Evolutionary conservation across 352 stramenopile genomes (phyloP), one percentile per base, ranked within the genome.

Genomic region (Pythium utonaiense): DNA sequence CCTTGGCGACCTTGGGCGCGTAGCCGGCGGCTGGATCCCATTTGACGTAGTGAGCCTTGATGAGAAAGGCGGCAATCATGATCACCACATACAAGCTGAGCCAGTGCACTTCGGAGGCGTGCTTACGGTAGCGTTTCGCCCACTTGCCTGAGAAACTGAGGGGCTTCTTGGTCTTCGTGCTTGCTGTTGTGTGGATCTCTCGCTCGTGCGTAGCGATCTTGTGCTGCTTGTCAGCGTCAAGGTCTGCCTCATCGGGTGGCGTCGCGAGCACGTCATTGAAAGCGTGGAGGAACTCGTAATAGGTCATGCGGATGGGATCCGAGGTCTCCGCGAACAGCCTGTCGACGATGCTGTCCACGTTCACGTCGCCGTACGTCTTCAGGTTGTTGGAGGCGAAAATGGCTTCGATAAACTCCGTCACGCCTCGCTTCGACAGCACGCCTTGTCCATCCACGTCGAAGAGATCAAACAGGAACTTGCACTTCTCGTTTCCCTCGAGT

Each of bases 381-480:
- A 91, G 67, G 34, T 73, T 72, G 57, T 84, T 76, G 22, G 70
- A 56, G 1, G 72, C 60, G 41, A 89, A 79, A 0, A 70, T 85
- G 6, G 69, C 75, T 14, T 86, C 79, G 7, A 91, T 67, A 56
- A 91, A 91, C 14, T 64, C 64, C 10, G 61, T 36, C 12, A 88
- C 73, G 9, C 75, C 81, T 4, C 80, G 66, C 25, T 74, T 72
- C 3, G 78, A 72, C 16, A 91, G 60, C 7, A 84, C 57, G 3
- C 76, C 76, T 2, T 44, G 57, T n/a, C 62, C 53, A 38, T 89
- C 70, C 12, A 85, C 59, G 51, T 91, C 78, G 13, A 91, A 87
- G 41, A 87, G 65, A 3, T 89, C 78, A 47, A 89, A 91, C 1
- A 90, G 64, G 57, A 87, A 88, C 13, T 72, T 67, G 33, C 66